phyloP scores from a whole-genome alignment of 805 yeast species.

The Ogataea pini region DNA sequence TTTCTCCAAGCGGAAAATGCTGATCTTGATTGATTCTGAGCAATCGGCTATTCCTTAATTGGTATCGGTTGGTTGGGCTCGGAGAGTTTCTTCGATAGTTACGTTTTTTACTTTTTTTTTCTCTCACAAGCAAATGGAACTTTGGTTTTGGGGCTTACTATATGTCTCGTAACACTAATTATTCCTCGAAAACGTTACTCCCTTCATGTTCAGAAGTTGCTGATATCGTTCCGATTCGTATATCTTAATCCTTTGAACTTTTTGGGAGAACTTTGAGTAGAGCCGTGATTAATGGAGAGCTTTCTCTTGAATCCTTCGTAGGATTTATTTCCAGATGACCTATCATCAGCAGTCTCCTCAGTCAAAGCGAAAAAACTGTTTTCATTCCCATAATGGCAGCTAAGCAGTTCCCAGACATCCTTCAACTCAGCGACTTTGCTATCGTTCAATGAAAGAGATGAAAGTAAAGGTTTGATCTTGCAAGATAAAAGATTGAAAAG shows the following conservation, averaged over 20 bases:
- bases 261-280: slow-evolving; percentile 7
- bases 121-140: slow-evolving; percentile 4
- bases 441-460: slow-evolving; percentile 4
- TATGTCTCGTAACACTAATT: background rate
- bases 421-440: slow-evolving; percentile 17
- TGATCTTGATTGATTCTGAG: slow-evolving; percentile 3
- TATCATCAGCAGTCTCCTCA: background rate
- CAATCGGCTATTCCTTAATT: slow-evolving; percentile 12
- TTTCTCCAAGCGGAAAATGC: background rate
- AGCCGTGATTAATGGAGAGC: slow-evolving; percentile 11
- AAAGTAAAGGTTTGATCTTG: slow-evolving; percentile 15
- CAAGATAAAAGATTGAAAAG: slow-evolving; percentile 10
- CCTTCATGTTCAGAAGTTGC: slow-evolving; percentile 10
- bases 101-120: slow-evolving; percentile 3
- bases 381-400: slow-evolving; percentile 20
- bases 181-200: background rate
- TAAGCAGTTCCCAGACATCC: slow-evolving; percentile 22
- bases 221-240: slow-evolving; percentile 21
- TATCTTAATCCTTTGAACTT: slow-evolving; percentile 23
- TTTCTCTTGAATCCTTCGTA: slow-evolving; percentile 16
- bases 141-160: slow-evolving; percentile 4
- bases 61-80: slow-evolving; percentile 17
- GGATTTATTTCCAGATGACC: background rate
- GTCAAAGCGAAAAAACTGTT: slow-evolving; percentile 10
- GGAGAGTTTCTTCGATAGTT: slow-evolving; percentile 1